Percentiles rank a stretch among this genome's conserved stretches.
Evolutionary conservation across 73 alveolate genomes (phyloP).

Genomic region (Paramecium sonneborni): DNA sequence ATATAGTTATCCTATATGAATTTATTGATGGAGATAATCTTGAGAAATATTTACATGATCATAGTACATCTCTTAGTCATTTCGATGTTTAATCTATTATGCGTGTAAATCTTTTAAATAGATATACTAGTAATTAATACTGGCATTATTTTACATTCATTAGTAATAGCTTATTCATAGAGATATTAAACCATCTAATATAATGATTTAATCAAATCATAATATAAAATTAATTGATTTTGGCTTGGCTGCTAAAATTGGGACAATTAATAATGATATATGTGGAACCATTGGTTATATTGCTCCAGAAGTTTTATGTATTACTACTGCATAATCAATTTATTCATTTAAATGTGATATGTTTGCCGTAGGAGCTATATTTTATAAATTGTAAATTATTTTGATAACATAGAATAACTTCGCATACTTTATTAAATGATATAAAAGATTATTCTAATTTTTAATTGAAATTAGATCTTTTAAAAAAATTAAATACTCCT

Average conservation of each 20-base stretch:
- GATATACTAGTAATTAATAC: background rate
- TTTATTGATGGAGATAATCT: conserved; percentile 6
- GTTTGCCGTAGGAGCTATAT: conserved; percentile 27
- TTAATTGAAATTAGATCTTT: background rate
- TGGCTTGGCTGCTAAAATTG: conserved; percentile 75
- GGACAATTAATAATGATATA: background rate
- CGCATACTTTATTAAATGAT: background rate
- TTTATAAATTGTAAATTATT: background rate
- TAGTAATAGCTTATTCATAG: conserved; percentile 52
- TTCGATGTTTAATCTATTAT: background rate
- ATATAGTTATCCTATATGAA: conserved; percentile 7
- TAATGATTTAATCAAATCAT: conserved; percentile 80
- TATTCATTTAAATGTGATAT: conserved; percentile 38
- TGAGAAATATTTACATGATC: background rate
- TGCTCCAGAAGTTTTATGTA: conserved; percentile 9
- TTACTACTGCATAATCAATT: background rate
- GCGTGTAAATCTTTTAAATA: background rate
- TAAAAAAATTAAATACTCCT: background rate
- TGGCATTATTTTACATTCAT: conserved; percentile 48
- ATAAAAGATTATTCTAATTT: background rate
- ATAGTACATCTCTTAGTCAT: background rate
- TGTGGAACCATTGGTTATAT: conserved; percentile 38
- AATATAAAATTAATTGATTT: conserved; percentile 90
- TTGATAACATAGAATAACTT: background rate
- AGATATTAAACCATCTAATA: conserved; percentile 81